Percentiles rank a stretch among this genome's conserved stretches.
Evolutionary conservation across 2,329 filamentous ascomycete species (phyloP).

Genomic region (Aspergillus pseudotamarii): DNA sequence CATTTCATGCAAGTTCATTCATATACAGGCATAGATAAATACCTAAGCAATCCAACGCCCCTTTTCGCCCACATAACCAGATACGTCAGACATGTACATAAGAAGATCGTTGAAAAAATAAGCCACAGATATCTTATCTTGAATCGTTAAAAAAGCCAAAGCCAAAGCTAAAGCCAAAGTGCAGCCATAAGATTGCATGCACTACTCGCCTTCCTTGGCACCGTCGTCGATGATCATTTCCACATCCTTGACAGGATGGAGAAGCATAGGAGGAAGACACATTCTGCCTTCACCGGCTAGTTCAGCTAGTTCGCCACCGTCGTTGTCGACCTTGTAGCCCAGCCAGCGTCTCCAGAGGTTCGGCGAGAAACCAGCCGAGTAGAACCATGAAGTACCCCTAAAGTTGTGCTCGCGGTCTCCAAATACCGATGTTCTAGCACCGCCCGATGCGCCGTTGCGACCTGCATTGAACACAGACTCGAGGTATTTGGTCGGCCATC

Average conservation of each 20-base stretch:
- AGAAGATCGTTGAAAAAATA: not conserved
- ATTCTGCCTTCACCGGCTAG: slow-evolving; percentile 76
- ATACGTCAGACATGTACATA: slow-evolving; percentile 6
- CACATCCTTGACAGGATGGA: slow-evolving; percentile 85
- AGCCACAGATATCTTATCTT: not conserved
- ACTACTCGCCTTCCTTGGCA: not conserved
- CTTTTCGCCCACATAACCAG: not conserved
- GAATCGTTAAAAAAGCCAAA: not conserved
- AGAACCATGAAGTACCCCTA: slow-evolving; percentile 86
- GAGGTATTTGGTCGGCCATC: slow-evolving; percentile 80
- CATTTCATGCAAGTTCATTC: not conserved
- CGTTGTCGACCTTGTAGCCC: slow-evolving; percentile 76
- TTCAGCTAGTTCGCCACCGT: slow-evolving; percentile 78
- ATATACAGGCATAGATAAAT: slow-evolving; percentile 2
- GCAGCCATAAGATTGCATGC: not conserved
- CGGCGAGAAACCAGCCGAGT: slow-evolving; percentile 78
- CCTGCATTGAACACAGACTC: slow-evolving; percentile 80
- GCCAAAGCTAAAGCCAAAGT: not conserved
- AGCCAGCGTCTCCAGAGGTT: slow-evolving; percentile 86
- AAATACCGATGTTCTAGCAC: slow-evolving; percentile 71
- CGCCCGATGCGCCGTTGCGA: slow-evolving; percentile 73
- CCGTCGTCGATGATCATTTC: slow-evolving; percentile 54
- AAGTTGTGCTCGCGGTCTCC: slow-evolving; percentile 90
- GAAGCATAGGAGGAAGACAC: slow-evolving; percentile 85
- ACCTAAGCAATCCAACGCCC: not conserved